phyloP scores from a whole-genome alignment of 352 stramenopile species.

The Elongisporangium undulatum region DNA sequence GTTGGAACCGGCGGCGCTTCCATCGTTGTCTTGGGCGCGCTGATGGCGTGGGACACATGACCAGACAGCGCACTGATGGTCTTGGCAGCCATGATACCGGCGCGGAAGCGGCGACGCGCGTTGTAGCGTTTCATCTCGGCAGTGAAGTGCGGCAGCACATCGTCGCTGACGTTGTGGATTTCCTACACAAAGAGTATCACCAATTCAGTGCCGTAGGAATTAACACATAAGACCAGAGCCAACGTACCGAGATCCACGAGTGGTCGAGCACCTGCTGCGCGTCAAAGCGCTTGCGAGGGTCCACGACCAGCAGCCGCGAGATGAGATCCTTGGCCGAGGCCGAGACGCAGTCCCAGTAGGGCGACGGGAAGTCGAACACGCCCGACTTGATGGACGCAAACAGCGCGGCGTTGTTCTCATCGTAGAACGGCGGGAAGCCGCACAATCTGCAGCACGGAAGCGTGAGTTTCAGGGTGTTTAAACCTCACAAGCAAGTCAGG shows the following conservation, averaged over 20 bases:
- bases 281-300: slow-evolving; percentile 88
- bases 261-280: slow-evolving; percentile 81
- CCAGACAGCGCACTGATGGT: slow-evolving; percentile 46
- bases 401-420: slow-evolving; percentile 88
- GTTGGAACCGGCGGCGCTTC: slow-evolving; percentile 28
- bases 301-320: slow-evolving; percentile 83
- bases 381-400: slow-evolving; percentile 89
- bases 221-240: neutral
- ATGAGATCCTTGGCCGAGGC: slow-evolving; percentile 92
- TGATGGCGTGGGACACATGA: neutral
- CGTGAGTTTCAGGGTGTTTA: slow-evolving; percentile 37
- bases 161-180: slow-evolving; percentile 61
- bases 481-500: neutral
- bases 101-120: slow-evolving; percentile 69
- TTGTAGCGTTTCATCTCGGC: slow-evolving; percentile 90
- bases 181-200: slow-evolving; percentile 20
- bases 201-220: neutral
- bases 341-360: slow-evolving; percentile 94
- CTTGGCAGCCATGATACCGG: slow-evolving; percentile 78
- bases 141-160: slow-evolving; percentile 84
- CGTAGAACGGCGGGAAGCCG: slow-evolving; percentile 96
- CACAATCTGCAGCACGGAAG: slow-evolving; percentile 42
- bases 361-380: slow-evolving; percentile 89
- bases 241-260: slow-evolving; percentile 72
- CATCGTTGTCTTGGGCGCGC: neutral